Conservation (phyloP, 306 rosid species). For the Cucurbita pepo region DNA sequence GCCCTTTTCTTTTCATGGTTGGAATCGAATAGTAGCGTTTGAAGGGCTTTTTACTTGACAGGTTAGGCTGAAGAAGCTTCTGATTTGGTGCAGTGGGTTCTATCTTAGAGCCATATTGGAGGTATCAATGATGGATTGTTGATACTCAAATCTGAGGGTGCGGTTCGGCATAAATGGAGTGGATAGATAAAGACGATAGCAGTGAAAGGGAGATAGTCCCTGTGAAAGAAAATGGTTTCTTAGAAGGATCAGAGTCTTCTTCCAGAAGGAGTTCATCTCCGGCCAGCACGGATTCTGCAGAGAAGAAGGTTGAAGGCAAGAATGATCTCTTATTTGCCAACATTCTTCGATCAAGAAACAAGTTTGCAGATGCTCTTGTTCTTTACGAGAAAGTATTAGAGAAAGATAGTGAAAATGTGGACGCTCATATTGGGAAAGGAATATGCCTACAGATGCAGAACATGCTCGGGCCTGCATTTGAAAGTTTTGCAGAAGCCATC, state of each 20-base stretch:
- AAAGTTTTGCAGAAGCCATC: constrained; percentile 67
- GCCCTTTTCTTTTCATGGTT: background rate
- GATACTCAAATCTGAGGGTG: constrained; percentile 18
- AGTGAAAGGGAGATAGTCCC: constrained; percentile 38
- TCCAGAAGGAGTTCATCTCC: constrained; percentile 28
- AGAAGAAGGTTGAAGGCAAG: constrained; percentile 40
- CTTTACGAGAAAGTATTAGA: constrained; percentile 59
- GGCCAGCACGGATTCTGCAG: constrained; percentile 11
- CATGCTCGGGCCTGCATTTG: constrained; percentile 71
- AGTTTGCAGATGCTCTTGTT: constrained; percentile 69
- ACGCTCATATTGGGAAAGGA: constrained; percentile 91
- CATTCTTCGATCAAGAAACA: constrained; percentile 76
- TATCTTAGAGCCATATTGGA: background rate
- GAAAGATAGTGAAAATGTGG: constrained; percentile 49
- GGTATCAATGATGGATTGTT: background rate
- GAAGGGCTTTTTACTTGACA: background rate
- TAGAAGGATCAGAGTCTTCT: constrained; percentile 36
- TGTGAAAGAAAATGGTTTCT: constrained; percentile 55
- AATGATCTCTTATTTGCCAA: constrained; percentile 59
- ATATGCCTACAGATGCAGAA: constrained; percentile 94
- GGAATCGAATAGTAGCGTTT: background rate
- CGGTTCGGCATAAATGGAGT: constrained; percentile 33
- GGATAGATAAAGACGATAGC: constrained; percentile 39
- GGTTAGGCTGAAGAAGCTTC: background rate
- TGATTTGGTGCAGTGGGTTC: background rate